Evolutionary conservation across 371 early-diverging fungal species (phyloP), one percentile per base, ranked within the genome.

Genomic region (Ecytonucleospora hepatopenaei): DNA sequence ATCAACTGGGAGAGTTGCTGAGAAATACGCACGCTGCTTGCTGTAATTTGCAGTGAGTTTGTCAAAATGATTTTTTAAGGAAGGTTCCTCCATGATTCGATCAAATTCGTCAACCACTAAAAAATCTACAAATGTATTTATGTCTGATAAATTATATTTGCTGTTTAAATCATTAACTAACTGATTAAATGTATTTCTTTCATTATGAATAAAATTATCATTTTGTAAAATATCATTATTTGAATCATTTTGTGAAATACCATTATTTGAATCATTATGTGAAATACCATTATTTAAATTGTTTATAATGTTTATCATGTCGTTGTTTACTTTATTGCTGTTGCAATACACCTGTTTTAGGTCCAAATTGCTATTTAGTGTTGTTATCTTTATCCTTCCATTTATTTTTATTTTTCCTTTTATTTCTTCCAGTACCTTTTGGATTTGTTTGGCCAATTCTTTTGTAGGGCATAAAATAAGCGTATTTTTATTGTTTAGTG

Each of bases 401-500:
- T 2, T 40, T 1, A 65, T 21, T 4, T 58, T 26, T 23, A 69
- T 49, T 35, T 74, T 73, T 24, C 56, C 65, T 34, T 64, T 62
- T 5, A 75, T 60, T 19, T 58, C 62, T 53, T 70, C 62, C 21
- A 67, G 35, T 12, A 65, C 59, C 1, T 46, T 49, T 5, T 56
- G 57, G 1, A 76, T 72, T 54, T 79, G 79, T 0, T 46, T 48
- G 15, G 62, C 68, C 21, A 79, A 56, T 61, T 79, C 79, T 35
- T 74, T 74, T 1, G 79, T 79, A 26, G 79, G 79, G 12, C 74
- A 65, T 19, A 79, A 47, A 23, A 79, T 71, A 1, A 79, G 53
- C 12, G 90, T 90, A 73, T 86, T 85, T 16, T 82, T 81, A 80
- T 87, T 76, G 30, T 86, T 83, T 28, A 84, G 82, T 35, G 94